These are phyloP conservation scores for Pilatotrama ljubarskyi DNA, from an alignment of 768 basidiomycete genomes.

Conservation along the genomic window DNA sequence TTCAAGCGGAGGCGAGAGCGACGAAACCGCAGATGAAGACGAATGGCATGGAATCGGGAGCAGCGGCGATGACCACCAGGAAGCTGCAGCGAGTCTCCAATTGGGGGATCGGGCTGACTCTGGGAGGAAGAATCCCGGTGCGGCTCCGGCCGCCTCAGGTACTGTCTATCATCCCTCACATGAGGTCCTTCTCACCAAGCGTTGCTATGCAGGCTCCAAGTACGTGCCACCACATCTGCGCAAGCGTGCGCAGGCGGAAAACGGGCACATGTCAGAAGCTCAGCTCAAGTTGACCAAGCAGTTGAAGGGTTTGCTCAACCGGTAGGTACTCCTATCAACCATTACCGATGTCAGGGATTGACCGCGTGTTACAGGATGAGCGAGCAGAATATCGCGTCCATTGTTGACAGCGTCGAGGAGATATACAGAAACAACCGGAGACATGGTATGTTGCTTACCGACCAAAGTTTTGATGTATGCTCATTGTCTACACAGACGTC, in stretches of 20 bases:
- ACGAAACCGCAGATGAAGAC: slow-evolving; percentile 14
- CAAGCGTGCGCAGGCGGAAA: slow-evolving; percentile 41
- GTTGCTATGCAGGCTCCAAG: slow-evolving; percentile 36
- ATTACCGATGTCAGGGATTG: background rate
- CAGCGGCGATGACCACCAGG: background rate
- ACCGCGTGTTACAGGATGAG: slow-evolving; percentile 61
- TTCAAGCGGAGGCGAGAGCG: slow-evolving; percentile 7
- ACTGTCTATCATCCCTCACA: background rate
- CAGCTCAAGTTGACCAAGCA: slow-evolving; percentile 65
- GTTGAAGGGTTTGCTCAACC: slow-evolving; percentile 85
- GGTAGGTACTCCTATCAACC: slow-evolving; percentile 43
- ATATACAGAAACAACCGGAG: slow-evolving; percentile 75
- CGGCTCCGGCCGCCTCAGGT: background rate
- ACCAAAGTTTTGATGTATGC: background rate
- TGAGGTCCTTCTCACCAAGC: background rate
- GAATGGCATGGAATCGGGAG: slow-evolving; percentile 36
- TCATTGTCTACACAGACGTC: slow-evolving; percentile 55
- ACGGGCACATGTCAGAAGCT: slow-evolving; percentile 37
- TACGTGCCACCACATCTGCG: slow-evolving; percentile 88
- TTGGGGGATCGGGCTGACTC: slow-evolving; percentile 30
- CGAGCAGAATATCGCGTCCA: slow-evolving; percentile 81
- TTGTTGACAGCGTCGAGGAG: slow-evolving; percentile 72
- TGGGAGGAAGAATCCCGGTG: slow-evolving; percentile 33
- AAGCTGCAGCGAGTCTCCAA: slow-evolving; percentile 23
- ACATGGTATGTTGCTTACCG: slow-evolving; percentile 54